A percentile compares a stretch with the other conserved stretches of the same genome.
Evolutionary conservation across 78 protist species (phyloP).

Genomic region (Anaeramoeba flamelloides): DNA sequence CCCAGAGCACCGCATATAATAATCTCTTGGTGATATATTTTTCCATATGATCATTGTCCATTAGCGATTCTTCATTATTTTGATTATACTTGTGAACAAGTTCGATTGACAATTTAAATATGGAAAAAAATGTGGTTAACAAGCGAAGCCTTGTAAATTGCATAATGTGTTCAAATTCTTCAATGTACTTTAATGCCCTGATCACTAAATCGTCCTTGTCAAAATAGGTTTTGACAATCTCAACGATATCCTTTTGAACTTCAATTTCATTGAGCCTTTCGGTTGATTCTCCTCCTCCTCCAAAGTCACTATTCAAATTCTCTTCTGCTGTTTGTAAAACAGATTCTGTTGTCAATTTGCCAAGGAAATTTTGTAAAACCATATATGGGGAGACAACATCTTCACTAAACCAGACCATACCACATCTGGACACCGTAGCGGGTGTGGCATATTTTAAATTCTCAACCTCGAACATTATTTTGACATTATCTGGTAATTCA

Average conservation of each 20-base stretch:
- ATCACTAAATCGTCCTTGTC: too few relatives aligned
- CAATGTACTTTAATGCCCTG: constrained; percentile 45
- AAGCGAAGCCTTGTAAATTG: constrained; percentile 41
- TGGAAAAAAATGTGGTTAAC: constrained; percentile 40
- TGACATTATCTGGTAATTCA: constrained; percentile 24
- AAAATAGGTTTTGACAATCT: too few relatives aligned
- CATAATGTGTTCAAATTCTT: constrained; percentile 54
- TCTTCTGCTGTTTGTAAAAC: too few relatives aligned
- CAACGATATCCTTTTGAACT: too few relatives aligned
- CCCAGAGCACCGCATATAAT: constrained; percentile 65
- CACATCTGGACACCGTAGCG: constrained; percentile 68
- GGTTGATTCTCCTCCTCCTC: too few relatives aligned
- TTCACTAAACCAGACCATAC: constrained; percentile 68
- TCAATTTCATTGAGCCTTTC: not conserved
- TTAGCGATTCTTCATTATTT: too few relatives aligned
- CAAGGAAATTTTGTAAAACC: too few relatives aligned
- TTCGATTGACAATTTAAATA: constrained; percentile 38
- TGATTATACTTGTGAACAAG: too few relatives aligned
- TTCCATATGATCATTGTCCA: not conserved
- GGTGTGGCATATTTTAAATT: constrained; percentile 62
- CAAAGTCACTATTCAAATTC: too few relatives aligned
- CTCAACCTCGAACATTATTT: constrained; percentile 55
- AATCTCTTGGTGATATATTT: constrained; percentile 26
- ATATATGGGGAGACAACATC: too few relatives aligned
- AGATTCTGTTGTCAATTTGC: too few relatives aligned